Base-by-base conservation (phyloP, 805 yeast species). In the Metschnikowia borealis region DNA sequence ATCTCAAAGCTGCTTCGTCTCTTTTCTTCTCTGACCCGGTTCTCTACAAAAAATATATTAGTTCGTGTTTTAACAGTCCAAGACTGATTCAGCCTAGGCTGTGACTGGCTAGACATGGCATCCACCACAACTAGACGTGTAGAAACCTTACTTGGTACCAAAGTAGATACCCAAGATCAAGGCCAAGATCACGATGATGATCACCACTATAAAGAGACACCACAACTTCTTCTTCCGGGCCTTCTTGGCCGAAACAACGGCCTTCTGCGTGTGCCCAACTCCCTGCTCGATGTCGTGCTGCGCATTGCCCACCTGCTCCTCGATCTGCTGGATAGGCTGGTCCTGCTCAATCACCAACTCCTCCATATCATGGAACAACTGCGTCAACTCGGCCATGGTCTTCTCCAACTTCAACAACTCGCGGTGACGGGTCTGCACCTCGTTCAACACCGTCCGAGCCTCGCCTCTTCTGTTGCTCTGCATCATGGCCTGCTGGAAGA, bases 341-440 rank as follows among this genome's bases (percentile, higher is more conserved):
- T 91, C 96, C 75, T 94, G 98, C 72, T 91, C 96, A 59, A 92
- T 89, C 44, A 92, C 97, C 71, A 94, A 77, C 65, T 88, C 88
- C 72, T 94, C 97, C 94, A 94, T 89, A 67, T 94, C 98, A 63
- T 86, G 87, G 77, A 94, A 90, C 67, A 94, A 81, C 74, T 89
- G 96, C 38, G 95, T 88, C 70, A 94, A 81, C 71, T 94, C 99
- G 35, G 92, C 89, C 87, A 94, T 90, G 52, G 96, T 86, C 73
- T 89, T 84, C 72, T 92, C 98, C 70, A 94, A 85, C 75, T 89
- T 88, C 74, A 89, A 87, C 64, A 94, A 82, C 74, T 94, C 98
- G 67, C 87, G 85, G 74, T 94, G 98, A 74, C 99, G 85, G 46
- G 87, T 84, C 73, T 92, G 97, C 50, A 94, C 98, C 73, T 94